Evolutionary conservation across 106 monocot species (phyloP).

Genomic region (Vanilla planifolia): DNA sequence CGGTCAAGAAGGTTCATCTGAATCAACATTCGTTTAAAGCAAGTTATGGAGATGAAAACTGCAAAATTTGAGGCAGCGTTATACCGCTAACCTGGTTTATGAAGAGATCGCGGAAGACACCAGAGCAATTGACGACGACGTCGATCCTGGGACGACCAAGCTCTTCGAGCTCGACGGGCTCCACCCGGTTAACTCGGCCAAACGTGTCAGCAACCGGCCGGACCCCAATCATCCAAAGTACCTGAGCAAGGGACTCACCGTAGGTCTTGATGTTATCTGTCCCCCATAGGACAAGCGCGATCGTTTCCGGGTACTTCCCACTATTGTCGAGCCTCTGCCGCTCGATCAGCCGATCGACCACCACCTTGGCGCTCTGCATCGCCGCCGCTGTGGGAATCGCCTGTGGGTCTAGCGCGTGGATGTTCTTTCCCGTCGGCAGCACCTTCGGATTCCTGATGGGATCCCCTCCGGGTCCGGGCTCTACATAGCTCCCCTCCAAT

Average conservation of each 20-base stretch:
- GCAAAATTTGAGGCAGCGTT: not conserved
- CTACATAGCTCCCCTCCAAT: slow-evolving; percentile 58
- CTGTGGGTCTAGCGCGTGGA: slow-evolving; percentile 41
- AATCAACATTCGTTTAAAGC: not conserved
- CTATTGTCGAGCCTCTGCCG: slow-evolving; percentile 64
- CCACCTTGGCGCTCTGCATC: slow-evolving; percentile 71
- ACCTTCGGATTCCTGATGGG: slow-evolving; percentile 73
- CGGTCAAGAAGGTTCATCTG: slow-evolving; percentile 80
- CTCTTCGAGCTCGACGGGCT: slow-evolving; percentile 56
- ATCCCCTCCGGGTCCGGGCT: slow-evolving; percentile 62
- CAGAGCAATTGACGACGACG: slow-evolving; percentile 76
- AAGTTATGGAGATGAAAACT: not conserved
- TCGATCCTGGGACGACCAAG: slow-evolving; percentile 60
- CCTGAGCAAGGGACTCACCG: slow-evolving; percentile 64
- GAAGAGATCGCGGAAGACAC: slow-evolving; percentile 75
- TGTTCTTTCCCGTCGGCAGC: slow-evolving; percentile 52
- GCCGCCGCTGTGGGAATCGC: slow-evolving; percentile 60
- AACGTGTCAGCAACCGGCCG: slow-evolving; percentile 42
- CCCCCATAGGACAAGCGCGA: slow-evolving; percentile 75
- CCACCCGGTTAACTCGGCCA: slow-evolving; percentile 60
- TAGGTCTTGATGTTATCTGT: slow-evolving; percentile 79
- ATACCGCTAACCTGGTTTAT: slow-evolving; percentile 48
- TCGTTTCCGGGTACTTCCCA: slow-evolving; percentile 58
- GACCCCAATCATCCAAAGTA: slow-evolving; percentile 71
- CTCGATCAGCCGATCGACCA: slow-evolving; percentile 54